Evolutionary conservation across 495 filamentous ascomycete genomes (phyloP), one percentile per base, ranked within the genome.

Genomic region (Neurospora cerealis): DNA sequence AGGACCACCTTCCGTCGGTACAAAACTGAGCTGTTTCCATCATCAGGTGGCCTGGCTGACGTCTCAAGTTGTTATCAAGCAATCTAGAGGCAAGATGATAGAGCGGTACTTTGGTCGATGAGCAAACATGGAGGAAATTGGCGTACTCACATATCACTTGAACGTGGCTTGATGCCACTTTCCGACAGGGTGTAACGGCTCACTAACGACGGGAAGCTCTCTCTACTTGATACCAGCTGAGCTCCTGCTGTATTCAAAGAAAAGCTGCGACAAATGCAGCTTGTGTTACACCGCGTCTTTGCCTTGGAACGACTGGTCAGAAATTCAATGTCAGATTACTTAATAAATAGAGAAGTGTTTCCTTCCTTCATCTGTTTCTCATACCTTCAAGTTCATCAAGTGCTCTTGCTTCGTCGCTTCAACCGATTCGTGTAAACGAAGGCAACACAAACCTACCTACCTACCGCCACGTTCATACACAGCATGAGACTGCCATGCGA

Each of bases 1-100:
- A 74, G 75, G 78, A 73, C 79, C 73, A 78, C 66, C 38, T 28
- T 2, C 54, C 13, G 24, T 28, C n/a, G n/a, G 48, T 32, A 34
- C 24, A 62, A 34, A 34, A 62, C 13, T 32, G 54, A 62, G 54
- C 54, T 62, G 54, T 32, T 62, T 62, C 28, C 54, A 17, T 13
- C 24, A 62, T 62, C 54, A 62, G 54, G 54, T 62, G 54, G 54
- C 54, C 54, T 62, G 24, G 13, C 54, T 32, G 46, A 54, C 46
- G 46, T 54, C 21, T 54, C 46, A 54, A 54, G 21, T 54, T 21
- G 46, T 54, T 62, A 3, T 15, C 54, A 54, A 13, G n/a, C n/a
- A 62, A 66, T 19, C 15, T 6, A 7, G 24, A 15, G 48, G 48
- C 48, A 17, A 32, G 5, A 32, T 32, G 24, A 62, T 62, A 62